phyloP scores from a whole-genome alignment of 345 rosid species.

The Salix exigua region DNA sequence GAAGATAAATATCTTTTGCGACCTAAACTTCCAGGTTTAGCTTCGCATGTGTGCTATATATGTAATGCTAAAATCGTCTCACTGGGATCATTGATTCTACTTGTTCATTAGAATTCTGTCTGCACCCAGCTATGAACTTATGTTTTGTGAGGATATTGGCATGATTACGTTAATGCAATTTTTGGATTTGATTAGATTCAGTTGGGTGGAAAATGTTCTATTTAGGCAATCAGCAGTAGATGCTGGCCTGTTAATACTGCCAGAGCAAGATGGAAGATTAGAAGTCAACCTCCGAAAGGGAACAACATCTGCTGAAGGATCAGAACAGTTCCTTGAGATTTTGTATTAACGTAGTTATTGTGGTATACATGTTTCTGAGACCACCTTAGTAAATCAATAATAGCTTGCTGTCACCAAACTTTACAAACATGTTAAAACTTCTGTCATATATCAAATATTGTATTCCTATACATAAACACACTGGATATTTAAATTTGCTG shows the following conservation, averaged over 20 bases:
- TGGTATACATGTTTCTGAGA: neutral
- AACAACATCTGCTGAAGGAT: neutral
- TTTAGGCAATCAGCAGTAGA: neutral
- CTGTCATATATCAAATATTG: neutral
- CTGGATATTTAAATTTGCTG: neutral
- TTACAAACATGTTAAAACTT: neutral
- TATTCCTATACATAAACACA: conserved; percentile 5
- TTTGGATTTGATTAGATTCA: neutral
- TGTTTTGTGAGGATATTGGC: neutral
- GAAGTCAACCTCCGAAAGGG: neutral
- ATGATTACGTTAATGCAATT: neutral
- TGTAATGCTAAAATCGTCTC: neutral
- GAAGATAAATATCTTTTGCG: conserved; percentile 1
- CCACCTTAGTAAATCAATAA: neutral
- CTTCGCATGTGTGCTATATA: neutral
- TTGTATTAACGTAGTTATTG: neutral
- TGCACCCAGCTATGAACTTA: neutral
- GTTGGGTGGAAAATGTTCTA: neutral
- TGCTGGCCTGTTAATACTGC: neutral
- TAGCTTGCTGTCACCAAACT: neutral
- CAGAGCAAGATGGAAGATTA: neutral
- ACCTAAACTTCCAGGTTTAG: neutral
- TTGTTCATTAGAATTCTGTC: neutral
- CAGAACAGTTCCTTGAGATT: neutral
- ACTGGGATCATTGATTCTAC: neutral